Evolutionary conservation across 441 rosid species (phyloP), one percentile per base, ranked within the genome.

Genomic region (Heliophila coronopifolia): DNA sequence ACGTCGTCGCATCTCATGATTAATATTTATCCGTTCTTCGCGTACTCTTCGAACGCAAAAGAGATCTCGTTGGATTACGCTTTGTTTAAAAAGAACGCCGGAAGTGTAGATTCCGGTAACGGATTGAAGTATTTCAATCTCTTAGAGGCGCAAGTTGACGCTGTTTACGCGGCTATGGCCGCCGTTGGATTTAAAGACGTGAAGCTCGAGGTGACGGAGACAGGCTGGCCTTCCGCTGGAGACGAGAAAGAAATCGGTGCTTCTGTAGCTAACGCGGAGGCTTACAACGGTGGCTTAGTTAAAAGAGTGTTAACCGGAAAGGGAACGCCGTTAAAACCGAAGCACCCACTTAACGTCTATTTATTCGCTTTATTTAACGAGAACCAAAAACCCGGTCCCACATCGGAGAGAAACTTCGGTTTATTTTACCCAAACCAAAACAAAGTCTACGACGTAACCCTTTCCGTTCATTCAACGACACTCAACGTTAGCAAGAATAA

Each of bases 131-230:
- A 90, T 24, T 5, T 5, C n/a, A 90, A 65, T 65, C 81, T 90
- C 9, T 57, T 90, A 1, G 98, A 90, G 1, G 98, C 96, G 3
- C 92, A 90, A 35, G 47, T 86, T 55, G 98, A 83, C 67, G 94
- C 98, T 12, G 90, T 90, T 47, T 77, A 50, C 33, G 77, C 85
- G 1, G 89, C 89, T 33, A 66, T 81, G 80, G 18, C 67, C 7
- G 83, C 85, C 2, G 34, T 75, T 3, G 60, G 72, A 17, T 73
- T 70, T 36, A 53, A 53, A 45, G 79, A 74, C 69, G 49, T 81
- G 1, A 71, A 68, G 63, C 18, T 78, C 7, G 76, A 63, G 18
- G 81, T 81, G 36, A 62, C 77, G 20, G 89, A 81, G 64, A 81
- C 85, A 0, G 89, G 89, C 1, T 81, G 85, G 89, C 89, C 89